Percentiles rank a stretch among this genome's conserved stretches.
phyloP scores from a whole-genome alignment of 1,139 yeast genomes.

The Saccharomycopsis hybrid region DNA sequence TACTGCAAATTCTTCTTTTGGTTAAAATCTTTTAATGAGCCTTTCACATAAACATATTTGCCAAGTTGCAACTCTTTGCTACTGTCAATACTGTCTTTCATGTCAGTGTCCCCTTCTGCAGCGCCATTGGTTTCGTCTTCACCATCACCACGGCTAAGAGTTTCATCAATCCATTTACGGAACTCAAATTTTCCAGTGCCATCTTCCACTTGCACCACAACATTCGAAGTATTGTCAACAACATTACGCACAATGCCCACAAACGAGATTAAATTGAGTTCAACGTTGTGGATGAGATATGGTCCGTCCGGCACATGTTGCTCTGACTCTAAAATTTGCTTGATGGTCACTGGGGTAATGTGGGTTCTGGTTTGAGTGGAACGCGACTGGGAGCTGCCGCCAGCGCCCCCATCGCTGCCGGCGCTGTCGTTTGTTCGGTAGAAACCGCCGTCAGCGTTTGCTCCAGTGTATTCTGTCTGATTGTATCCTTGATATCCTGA shows the following conservation, averaged over 20 bases:
- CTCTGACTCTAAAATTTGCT: conserved; percentile 63
- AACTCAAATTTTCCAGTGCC: conserved; percentile 77
- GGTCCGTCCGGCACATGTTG: conserved; percentile 70
- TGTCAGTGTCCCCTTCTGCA: too few species aligned
- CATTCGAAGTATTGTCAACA: conserved; percentile 45
- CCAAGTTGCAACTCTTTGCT: conserved; percentile 33
- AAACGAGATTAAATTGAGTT: conserved; percentile 52
- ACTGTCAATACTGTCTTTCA: conserved; percentile 27
- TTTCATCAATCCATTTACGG: conserved; percentile 49
- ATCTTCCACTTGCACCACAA: conserved; percentile 64
- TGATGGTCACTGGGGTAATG: conserved; percentile 78
- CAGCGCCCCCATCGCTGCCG: conserved; percentile 30
- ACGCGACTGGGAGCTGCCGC: conserved; percentile 26
- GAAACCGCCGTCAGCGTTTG: conserved; percentile 27
- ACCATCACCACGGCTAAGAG: conserved; percentile 30
- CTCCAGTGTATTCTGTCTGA: conserved; percentile 21
- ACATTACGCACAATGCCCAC: conserved; percentile 63
- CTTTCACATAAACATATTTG: conserved; percentile 64
- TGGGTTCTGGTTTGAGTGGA: conserved; percentile 29
- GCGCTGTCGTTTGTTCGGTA: conserved; percentile 31
- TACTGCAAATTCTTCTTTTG: conserved; percentile 62
- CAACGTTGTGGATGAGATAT: conserved; percentile 58
- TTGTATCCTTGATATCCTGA: conserved; percentile 27
- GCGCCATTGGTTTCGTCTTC: too few species aligned
- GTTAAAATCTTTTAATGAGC: conserved; percentile 65